Evolutionary conservation across 495 filamentous ascomycete genomes (phyloP).

Genomic region (Aspergillus egyptiacus): DNA sequence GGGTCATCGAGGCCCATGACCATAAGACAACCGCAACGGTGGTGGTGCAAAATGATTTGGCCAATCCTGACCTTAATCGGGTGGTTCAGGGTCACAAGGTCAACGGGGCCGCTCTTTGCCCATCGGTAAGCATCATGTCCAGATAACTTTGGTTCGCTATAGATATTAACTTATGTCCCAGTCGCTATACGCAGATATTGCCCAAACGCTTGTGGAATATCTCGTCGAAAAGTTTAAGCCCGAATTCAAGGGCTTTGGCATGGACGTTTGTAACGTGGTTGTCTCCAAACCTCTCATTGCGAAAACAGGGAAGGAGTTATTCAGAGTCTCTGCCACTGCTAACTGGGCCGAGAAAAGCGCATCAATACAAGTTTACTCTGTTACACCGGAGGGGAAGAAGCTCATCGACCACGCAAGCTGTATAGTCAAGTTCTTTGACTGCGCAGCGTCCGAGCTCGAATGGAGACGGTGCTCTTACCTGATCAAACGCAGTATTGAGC

Average conservation of each 20-base stretch:
- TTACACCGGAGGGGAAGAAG: conserved; percentile 42
- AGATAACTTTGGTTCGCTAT: conserved; percentile 1
- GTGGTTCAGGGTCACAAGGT: conserved; percentile 67
- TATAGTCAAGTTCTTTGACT: conserved; percentile 38
- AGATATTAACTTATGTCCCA: conserved; percentile 16
- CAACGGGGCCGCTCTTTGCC: conserved; percentile 55
- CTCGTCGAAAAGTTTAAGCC: conserved; percentile 51
- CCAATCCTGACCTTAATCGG: conserved; percentile 51
- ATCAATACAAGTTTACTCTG: conserved; percentile 35
- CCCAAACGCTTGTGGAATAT: conserved; percentile 66
- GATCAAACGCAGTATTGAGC: conserved; percentile 43
- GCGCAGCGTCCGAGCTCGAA: conserved; percentile 23
- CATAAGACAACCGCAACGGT: conserved; percentile 50
- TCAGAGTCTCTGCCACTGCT: conserved; percentile 34
- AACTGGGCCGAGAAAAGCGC: conserved; percentile 29
- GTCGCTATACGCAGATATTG: conserved; percentile 73
- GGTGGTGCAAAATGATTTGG: conserved; percentile 62
- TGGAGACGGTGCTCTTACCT: conserved; percentile 46
- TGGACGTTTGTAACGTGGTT: conserved; percentile 58
- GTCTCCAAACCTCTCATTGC: conserved; percentile 69
- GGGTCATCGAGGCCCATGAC: conserved; percentile 50
- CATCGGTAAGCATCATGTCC: conserved; percentile 42
- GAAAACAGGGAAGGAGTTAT: conserved; percentile 45
- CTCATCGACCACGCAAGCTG: conserved; percentile 47
- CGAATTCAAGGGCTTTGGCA: conserved; percentile 11